Percentiles rank a stretch among this genome's conserved stretches.
Conservation (phyloP, 2,329 filamentous ascomycete genomes). For the Diaporthe humulicola region DNA sequence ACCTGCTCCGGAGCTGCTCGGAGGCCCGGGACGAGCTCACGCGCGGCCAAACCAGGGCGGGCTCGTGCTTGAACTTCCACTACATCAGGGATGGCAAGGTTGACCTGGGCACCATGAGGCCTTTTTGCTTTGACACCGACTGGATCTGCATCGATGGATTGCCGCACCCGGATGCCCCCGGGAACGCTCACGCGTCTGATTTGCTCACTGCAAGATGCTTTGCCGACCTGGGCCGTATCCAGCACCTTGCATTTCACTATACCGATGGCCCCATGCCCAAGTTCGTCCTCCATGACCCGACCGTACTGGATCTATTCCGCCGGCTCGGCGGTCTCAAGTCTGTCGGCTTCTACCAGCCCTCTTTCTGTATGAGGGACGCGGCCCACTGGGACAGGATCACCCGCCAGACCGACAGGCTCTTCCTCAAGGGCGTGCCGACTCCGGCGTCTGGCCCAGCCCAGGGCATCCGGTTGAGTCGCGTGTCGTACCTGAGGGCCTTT, state of each 20-base stretch:
- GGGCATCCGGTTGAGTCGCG: neutral
- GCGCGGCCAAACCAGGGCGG: neutral
- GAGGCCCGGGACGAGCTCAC: conserved; percentile 2
- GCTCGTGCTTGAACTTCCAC: neutral
- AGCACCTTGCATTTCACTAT: neutral
- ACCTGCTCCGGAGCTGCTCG: neutral
- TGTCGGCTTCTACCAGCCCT: neutral
- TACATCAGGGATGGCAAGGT: neutral
- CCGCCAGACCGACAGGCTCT: neutral
- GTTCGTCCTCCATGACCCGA: neutral
- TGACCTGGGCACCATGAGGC: neutral
- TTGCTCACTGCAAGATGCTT: no score
- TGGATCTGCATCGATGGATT: neutral
- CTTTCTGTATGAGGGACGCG: neutral
- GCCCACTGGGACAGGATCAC: neutral
- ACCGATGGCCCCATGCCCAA: neutral
- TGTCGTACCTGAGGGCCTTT: neutral
- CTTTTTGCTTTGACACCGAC: neutral
- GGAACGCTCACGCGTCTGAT: neutral
- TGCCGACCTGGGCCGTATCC: neutral
- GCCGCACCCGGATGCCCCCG: neutral
- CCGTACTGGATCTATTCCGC: neutral
- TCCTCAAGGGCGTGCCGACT: neutral
- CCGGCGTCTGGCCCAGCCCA: no score
- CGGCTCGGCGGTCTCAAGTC: neutral